Conservation (phyloP, 2,329 filamentous ascomycete genomes). For the Ophiostoma himal-ulmi region DNA sequence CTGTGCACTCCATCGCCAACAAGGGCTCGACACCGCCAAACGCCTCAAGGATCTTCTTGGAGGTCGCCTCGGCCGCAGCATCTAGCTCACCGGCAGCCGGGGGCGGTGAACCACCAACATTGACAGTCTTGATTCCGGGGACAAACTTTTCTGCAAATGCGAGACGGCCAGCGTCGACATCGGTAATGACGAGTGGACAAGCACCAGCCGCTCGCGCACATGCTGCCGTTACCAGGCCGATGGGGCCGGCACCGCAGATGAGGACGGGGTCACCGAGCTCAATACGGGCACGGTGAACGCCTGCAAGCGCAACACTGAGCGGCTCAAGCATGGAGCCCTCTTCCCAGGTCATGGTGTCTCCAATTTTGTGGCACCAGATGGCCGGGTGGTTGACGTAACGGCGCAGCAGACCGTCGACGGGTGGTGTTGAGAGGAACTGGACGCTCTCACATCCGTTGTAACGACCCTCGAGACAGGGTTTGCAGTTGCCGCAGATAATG, state of each 20-base stretch:
- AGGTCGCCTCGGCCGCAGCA: constrained; percentile 63
- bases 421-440: constrained; percentile 83
- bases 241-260: constrained; percentile 88
- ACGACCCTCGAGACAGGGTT: constrained; percentile 82
- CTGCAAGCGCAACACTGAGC: constrained; percentile 80
- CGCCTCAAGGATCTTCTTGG: constrained; percentile 53
- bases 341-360: constrained; percentile 76
- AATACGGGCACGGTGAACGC: constrained; percentile 75
- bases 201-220: constrained; percentile 83
- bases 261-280: constrained; percentile 80
- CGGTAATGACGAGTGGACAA: constrained; percentile 85
- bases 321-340: constrained; percentile 88
- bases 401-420: constrained; percentile 77
- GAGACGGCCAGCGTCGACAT: constrained; percentile 82
- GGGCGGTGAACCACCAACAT: constrained; percentile 45
- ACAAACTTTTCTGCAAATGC: constrained; percentile 79
- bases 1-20: constrained; percentile 86
- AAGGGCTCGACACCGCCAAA: constrained; percentile 77
- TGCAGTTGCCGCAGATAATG: constrained; percentile 84
- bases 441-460: constrained; percentile 93
- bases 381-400: constrained; percentile 94
- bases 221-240: constrained; percentile 81
- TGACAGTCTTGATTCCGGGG: constrained; percentile 73
- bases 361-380: constrained; percentile 94
- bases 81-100: constrained; percentile 30